Conservation (phyloP, 768 basidiomycete species). For the Exidia glandulosa region DNA sequence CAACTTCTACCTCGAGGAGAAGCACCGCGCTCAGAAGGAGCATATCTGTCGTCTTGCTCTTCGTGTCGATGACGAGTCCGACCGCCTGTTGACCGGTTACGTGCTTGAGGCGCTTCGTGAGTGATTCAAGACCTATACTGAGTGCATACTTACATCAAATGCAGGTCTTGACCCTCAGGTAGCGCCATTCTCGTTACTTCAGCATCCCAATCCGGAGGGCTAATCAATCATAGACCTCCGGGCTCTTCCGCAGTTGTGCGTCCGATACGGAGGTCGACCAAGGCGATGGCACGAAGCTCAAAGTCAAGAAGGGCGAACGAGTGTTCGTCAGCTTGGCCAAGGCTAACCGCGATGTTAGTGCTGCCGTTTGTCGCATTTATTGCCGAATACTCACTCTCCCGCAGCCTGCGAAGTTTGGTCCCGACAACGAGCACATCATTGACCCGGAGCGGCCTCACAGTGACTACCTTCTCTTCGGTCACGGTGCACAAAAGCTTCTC, state of each 20-base stretch:
- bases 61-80: conserved; percentile 21
- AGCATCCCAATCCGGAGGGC: conserved; percentile 1
- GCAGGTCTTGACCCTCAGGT: conserved; percentile 63
- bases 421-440: conserved; percentile 13
- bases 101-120: conserved; percentile 59
- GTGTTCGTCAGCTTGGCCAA: conserved; percentile 52
- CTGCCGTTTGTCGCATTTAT: neutral
- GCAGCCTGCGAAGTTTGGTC: conserved; percentile 39
- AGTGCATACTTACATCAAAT: conserved; percentile 3
- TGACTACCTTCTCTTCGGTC: conserved; percentile 28
- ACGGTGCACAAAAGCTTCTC: conserved; percentile 26
- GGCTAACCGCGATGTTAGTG: conserved; percentile 45
- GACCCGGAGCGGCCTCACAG: conserved; percentile 36
- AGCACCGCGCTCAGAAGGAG: conserved; percentile 17
- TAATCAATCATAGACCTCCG: neutral
- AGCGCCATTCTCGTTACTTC: conserved; percentile 32
- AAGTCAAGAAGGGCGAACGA: conserved; percentile 36
- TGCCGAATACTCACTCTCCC: neutral
- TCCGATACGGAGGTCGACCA: conserved; percentile 40
- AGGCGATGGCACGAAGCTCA: conserved; percentile 24
- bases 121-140: conserved; percentile 16
- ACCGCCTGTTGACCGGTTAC: conserved; percentile 36
- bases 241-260: conserved; percentile 8
- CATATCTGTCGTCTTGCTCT: conserved; percentile 17
- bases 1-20: conserved; percentile 48